Evolutionary conservation across 352 stramenopile genomes (phyloP).

Genomic region (Globisporangium irregulare): DNA sequence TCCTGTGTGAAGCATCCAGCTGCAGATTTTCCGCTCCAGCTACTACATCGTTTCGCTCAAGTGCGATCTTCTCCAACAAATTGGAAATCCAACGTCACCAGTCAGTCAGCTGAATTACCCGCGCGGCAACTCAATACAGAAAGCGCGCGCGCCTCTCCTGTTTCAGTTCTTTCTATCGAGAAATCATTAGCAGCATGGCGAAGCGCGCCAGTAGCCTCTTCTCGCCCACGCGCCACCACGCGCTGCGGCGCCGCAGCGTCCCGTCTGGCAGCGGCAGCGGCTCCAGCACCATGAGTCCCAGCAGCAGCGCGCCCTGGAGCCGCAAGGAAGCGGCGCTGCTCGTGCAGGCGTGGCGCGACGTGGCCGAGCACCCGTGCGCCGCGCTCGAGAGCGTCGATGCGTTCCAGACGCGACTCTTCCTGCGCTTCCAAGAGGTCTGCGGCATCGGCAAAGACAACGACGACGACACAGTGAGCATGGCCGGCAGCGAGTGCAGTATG

Average conservation of each 20-base stretch:
- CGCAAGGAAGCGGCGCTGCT: slow-evolving; percentile 9
- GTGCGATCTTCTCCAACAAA: too few relatives aligned
- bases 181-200: neutral
- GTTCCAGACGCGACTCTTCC: slow-evolving; percentile 18
- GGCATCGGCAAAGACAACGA: neutral
- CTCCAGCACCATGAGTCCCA: slow-evolving; percentile 1
- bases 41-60: too few relatives aligned
- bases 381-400: slow-evolving; percentile 16
- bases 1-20: too few relatives aligned
- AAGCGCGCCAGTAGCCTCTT: slow-evolving; percentile 10
- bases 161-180: neutral
- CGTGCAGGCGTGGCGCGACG: slow-evolving; percentile 14
- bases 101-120: neutral
- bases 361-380: slow-evolving; percentile 8
- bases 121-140: neutral
- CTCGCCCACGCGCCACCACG: slow-evolving; percentile 10
- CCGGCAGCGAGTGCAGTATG: slow-evolving; percentile 15
- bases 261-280: neutral
- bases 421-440: slow-evolving; percentile 15
- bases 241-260: slow-evolving; percentile 11
- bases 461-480: slow-evolving; percentile 6
- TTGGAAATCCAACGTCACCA: neutral
- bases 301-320: slow-evolving; percentile 10
- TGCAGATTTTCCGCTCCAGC: too few relatives aligned
- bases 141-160: neutral